Evolutionary conservation across 2,329 filamentous ascomycete species (phyloP), one percentile per base, ranked within the genome.

Genomic region (Paramyrothecium sp.): DNA sequence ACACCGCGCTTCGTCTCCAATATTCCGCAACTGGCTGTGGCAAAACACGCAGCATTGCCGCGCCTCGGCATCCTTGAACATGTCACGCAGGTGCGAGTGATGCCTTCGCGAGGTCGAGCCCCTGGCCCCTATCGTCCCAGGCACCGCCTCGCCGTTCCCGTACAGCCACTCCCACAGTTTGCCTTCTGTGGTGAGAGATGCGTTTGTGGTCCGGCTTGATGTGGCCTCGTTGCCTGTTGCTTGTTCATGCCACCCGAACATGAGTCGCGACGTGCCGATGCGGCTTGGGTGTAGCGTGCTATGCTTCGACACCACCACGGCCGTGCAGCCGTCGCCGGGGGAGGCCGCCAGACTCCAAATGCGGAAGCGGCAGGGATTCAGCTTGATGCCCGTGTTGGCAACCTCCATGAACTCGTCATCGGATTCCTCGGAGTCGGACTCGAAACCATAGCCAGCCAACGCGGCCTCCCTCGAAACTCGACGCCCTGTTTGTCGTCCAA

Each of bases 81-180:
- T 70, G 16, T 69, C 68, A 17, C 67, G 68, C 12, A 82, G 52
- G 0, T 66, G 59, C 2, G 63, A 68, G 13, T 67, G 57, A 21
- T 59, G 59, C 3, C 58, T 53, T 23, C 58, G 57, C 3, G 49
- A 23, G 2, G 54, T 61, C 34, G 53, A 60, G 47, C 66, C 63
- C 22, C 64, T 57, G 7, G 62, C 53, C 19, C 59, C 51, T 17
- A 71, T 70, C 21, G 77, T 71, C 3, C 78, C 80, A 0, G 76
- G 72, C 3, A 84, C 78, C 2, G 75, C 71, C 0, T 74, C 71
- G 0, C 80, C 81, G n/a, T 71, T 71, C 19, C 81, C 82, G 62
- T 86, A 86, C 78, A 86, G 82, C 77, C 80, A 84, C 59, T 85
- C 80, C 78, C 83, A 86, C 49, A 81, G 73, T 41, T 72, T 71